These are phyloP conservation scores for Lycium barbarum DNA, from an alignment of 257 asterid genomes.

Conservation along the genomic window DNA sequence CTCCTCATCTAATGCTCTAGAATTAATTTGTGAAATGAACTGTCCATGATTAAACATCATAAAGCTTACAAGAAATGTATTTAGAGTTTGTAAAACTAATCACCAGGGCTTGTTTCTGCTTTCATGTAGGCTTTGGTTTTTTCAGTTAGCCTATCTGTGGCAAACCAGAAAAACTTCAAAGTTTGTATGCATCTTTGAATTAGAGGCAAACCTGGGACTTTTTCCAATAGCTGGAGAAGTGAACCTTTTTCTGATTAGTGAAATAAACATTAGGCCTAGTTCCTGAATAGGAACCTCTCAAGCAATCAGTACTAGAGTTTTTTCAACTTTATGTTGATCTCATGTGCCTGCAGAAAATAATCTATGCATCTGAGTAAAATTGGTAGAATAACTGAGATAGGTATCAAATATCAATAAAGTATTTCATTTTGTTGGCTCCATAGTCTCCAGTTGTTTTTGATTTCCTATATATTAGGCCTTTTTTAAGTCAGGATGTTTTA, in stretches of 20 bases:
- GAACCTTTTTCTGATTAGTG: slow-evolving; percentile 10
- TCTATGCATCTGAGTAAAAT: slow-evolving; percentile 14
- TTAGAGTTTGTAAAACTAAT: background rate
- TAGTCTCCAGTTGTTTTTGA: background rate
- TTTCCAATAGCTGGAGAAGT: background rate
- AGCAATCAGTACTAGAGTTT: background rate
- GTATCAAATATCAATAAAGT: background rate
- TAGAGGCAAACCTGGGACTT: background rate
- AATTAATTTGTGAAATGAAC: background rate
- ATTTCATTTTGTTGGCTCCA: background rate
- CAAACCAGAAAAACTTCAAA: slow-evolving; percentile 14
- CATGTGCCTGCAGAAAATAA: background rate
- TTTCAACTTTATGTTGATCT: slow-evolving; percentile 25
- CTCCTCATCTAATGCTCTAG: background rate
- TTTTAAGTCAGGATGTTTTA: background rate
- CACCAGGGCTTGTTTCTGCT: background rate
- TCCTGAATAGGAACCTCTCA: background rate
- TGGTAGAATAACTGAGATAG: slow-evolving; percentile 19
- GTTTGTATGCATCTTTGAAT: slow-evolving; percentile 10
- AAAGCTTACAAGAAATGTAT: slow-evolving; percentile 6
- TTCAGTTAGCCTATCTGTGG: background rate
- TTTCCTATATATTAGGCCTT: slow-evolving; percentile 11
- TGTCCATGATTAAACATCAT: background rate
- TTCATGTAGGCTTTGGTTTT: slow-evolving; percentile 17
- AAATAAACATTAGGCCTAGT: background rate